A percentile compares a stretch with the other conserved stretches of the same genome.
Conservation (phyloP, 1,284 basidiomycete genomes). For the Rhodotorula sp. region DNA sequence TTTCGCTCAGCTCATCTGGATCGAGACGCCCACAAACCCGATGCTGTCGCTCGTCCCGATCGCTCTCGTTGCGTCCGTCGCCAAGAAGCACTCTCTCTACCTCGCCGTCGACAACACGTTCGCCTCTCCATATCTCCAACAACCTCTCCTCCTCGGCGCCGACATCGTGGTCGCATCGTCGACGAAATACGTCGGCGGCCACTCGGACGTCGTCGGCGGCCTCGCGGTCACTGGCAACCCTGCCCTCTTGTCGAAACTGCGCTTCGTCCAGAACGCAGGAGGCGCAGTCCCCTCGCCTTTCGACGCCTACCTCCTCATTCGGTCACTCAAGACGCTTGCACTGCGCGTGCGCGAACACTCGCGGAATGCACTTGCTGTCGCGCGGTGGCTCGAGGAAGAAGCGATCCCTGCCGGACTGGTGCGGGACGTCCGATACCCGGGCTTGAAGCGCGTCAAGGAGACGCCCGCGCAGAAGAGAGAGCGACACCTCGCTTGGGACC, state of each 20-base stretch:
- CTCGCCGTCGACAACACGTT: slow-evolving; percentile 64
- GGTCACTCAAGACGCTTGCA: slow-evolving; percentile 82
- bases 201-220: slow-evolving; percentile 64
- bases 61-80: slow-evolving; percentile 62
- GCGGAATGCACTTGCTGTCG: slow-evolving; percentile 73
- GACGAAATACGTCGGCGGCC: slow-evolving; percentile 64
- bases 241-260: slow-evolving; percentile 60
- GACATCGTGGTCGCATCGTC: slow-evolving; percentile 63
- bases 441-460: slow-evolving; percentile 56
- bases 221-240: slow-evolving; percentile 64
- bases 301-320: slow-evolving; percentile 78
- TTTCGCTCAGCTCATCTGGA: slow-evolving; percentile 78
- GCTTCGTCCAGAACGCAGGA: slow-evolving; percentile 84
- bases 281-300: slow-evolving; percentile 66
- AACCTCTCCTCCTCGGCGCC: slow-evolving; percentile 79
- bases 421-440: slow-evolving; percentile 81
- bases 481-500: slow-evolving; percentile 58
- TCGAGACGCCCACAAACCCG: slow-evolving; percentile 94
- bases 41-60: slow-evolving; percentile 84
- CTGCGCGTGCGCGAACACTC: slow-evolving; percentile 86
- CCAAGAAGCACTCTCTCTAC: slow-evolving; percentile 60
- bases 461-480: slow-evolving; percentile 25
- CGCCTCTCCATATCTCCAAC: slow-evolving; percentile 86
- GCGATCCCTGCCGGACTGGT: slow-evolving; percentile 58
- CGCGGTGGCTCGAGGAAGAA: slow-evolving; percentile 60